Conservation (phyloP, 2,329 filamentous ascomycete genomes). For the Trichophyton rubrum region DNA sequence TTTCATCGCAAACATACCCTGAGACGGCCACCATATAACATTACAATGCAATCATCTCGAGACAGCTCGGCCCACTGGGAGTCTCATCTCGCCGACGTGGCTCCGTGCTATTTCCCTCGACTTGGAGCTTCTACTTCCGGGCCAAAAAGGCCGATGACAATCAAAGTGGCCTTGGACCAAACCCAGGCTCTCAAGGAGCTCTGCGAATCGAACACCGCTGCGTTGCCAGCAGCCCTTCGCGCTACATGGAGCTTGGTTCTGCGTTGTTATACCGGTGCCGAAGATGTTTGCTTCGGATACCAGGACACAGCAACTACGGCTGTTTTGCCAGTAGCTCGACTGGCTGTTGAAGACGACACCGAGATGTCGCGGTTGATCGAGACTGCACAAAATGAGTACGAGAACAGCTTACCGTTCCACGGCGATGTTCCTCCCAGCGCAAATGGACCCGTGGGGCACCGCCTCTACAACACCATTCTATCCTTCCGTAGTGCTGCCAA, state of each 20-base stretch:
- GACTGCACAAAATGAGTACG: conserved; percentile 15
- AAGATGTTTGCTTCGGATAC: conserved; percentile 38
- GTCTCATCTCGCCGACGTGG: conserved; percentile 9
- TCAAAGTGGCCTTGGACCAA: conserved; percentile 22
- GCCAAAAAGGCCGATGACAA: conserved; percentile 25
- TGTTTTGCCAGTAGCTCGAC: conserved; percentile 16
- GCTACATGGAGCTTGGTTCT: conserved; percentile 37
- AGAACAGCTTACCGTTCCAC: conserved; percentile 8
- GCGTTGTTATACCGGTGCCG: conserved; percentile 34
- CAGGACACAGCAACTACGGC: conserved; percentile 19
- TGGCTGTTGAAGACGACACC: conserved; percentile 22
- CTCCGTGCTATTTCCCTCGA: conserved; percentile 26
- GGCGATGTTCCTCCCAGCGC: conserved; percentile 8
- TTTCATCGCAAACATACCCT: not conserved
- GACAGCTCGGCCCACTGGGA: conserved; percentile 7
- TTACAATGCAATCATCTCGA: not conserved
- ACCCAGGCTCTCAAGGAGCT: conserved; percentile 14
- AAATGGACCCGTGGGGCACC: conserved; percentile 12
- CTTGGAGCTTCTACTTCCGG: conserved; percentile 21
- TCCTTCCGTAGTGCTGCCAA: conserved; percentile 24
- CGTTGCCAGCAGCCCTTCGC: conserved; percentile 20
- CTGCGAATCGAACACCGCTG: conserved; percentile 3
- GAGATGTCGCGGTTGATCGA: conserved; percentile 20
- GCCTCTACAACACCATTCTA: conserved; percentile 27
- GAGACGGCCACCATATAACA: not conserved